Evolutionary conservation across 768 basidiomycete species (phyloP).

Genomic region (Xerocomellus chrysenteron): DNA sequence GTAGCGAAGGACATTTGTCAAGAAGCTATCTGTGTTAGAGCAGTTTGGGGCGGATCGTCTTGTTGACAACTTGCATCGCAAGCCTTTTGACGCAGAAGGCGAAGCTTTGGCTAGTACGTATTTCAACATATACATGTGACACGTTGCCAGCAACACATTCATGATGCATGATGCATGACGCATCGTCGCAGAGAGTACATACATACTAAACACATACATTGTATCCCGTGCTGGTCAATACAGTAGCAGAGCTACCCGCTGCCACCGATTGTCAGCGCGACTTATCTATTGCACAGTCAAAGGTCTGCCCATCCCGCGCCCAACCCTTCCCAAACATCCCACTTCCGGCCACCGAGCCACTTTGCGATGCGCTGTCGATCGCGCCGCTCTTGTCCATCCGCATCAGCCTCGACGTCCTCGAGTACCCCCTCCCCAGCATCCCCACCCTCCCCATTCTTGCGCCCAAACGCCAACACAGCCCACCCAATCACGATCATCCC

Average conservation of each 20-base stretch:
- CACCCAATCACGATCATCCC: conserved; percentile 97
- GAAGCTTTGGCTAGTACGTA: no score
- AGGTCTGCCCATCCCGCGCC: conserved; percentile 40
- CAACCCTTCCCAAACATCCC: conserved; percentile 68
- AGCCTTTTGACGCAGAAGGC: no score
- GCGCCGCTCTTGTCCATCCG: conserved; percentile 8
- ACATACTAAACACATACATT: not conserved
- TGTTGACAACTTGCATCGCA: no score
- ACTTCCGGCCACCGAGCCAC: conserved; percentile 61
- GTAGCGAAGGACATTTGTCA: no score
- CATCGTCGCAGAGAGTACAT: not conserved
- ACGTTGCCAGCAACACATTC: no score
- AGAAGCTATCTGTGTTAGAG: no score
- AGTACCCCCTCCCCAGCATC: conserved; percentile 63
- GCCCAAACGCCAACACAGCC: conserved; percentile 68
- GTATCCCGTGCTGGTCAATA: not conserved
- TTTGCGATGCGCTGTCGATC: conserved; percentile 44
- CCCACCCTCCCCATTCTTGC: conserved; percentile 42
- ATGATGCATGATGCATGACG: no score
- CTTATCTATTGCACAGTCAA: conserved; percentile 1
- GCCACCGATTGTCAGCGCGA: not conserved
- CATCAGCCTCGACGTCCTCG: conserved; percentile 48
- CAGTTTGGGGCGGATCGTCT: no score
- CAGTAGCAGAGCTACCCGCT: not conserved
- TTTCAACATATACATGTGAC: no score